phyloP scores from a whole-genome alignment of 2,329 filamentous ascomycete species.

The Mariannaea sp. region DNA sequence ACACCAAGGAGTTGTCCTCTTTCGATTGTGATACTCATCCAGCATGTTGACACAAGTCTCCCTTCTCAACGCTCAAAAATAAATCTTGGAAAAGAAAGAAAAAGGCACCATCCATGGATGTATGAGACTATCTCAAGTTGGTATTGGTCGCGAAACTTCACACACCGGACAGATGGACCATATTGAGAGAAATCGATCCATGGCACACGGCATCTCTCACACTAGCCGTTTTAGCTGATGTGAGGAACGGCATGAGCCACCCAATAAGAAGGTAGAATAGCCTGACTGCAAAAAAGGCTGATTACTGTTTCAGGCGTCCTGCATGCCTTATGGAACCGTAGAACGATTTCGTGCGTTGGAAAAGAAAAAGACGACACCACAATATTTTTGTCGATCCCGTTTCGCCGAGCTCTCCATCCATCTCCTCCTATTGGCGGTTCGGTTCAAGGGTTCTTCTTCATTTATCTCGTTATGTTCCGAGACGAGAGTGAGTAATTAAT shows the following conservation, averaged over 20 bases:
- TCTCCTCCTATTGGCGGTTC: background rate
- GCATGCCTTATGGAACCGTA: slow-evolving; percentile 1
- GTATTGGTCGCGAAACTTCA: background rate
- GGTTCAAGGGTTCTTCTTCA: background rate
- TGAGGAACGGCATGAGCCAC: background rate
- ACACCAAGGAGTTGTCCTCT: background rate
- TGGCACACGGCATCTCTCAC: background rate
- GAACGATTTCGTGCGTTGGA: background rate
- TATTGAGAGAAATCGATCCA: slow-evolving; percentile 1
- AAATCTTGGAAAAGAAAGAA: background rate
- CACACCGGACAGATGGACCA: background rate
- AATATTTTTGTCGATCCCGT: slow-evolving; percentile 1
- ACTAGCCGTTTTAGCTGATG: slow-evolving; percentile 3
- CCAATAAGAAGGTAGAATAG: background rate
- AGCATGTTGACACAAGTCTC: too few relatives aligned
- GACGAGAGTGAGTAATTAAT: background rate
- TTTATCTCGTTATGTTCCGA: background rate
- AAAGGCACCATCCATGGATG: background rate
- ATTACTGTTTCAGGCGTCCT: slow-evolving; percentile 11
- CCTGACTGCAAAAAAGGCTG: background rate
- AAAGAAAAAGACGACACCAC: background rate
- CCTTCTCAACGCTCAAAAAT: too few relatives aligned
- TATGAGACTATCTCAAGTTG: background rate
- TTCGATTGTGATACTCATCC: background rate
- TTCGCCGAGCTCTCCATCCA: slow-evolving; percentile 1